These are phyloP conservation scores for Citrus reticulata DNA, from an alignment of 345 rosid genomes.

Conservation along the genomic window DNA sequence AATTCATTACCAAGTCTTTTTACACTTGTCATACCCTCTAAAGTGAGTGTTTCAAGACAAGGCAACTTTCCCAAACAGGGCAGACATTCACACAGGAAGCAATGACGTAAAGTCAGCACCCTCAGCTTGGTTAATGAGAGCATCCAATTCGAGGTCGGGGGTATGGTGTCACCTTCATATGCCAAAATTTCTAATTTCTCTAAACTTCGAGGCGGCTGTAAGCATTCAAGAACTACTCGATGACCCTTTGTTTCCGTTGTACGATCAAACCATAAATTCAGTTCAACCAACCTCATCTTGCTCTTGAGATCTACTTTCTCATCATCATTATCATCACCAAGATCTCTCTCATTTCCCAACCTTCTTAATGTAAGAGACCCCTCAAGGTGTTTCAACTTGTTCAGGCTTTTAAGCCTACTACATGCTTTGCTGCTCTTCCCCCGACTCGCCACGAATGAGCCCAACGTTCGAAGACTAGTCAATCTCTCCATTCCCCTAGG, in stretches of 20 bases:
- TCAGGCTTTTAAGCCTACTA: not conserved
- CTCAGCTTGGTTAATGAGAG: not conserved
- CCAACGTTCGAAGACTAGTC: conserved; percentile 7
- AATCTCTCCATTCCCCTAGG: conserved; percentile 17
- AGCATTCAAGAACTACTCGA: not conserved
- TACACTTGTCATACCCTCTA: not conserved
- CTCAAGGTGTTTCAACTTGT: not conserved
- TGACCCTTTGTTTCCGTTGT: not conserved
- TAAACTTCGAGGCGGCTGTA: not conserved
- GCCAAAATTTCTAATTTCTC: not conserved
- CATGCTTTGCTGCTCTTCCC: not conserved
- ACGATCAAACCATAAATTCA: not conserved
- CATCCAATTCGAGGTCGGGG: conserved; percentile 4
- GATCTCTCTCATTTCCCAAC: not conserved
- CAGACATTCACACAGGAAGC: not conserved
- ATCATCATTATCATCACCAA: not conserved
- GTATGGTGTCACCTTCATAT: not conserved
- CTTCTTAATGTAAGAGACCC: not conserved
- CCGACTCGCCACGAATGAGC: no score
- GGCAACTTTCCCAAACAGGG: not conserved
- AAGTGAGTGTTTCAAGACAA: not conserved
- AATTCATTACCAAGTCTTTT: not conserved
- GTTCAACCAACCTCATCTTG: not conserved
- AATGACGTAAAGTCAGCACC: not conserved
- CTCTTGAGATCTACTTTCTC: not conserved